phyloP scores from a whole-genome alignment of 2,329 filamentous ascomycete species.

The Paecilomyces niveus region DNA sequence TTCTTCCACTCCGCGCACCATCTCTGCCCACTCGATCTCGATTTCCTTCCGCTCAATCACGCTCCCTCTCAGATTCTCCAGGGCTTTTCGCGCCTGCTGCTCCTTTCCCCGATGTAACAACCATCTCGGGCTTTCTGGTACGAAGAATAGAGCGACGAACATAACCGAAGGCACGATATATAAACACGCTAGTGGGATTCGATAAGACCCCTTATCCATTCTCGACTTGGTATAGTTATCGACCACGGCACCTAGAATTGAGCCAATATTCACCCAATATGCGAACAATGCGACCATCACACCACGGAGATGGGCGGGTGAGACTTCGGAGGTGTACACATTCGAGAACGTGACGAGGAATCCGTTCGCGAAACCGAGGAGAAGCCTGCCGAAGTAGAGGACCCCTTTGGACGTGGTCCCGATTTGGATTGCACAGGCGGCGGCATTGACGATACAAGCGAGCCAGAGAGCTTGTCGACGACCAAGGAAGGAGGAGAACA shows the following conservation, averaged over 20 bases:
- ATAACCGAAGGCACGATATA: slow-evolving; percentile 17
- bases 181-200: slow-evolving; percentile 15
- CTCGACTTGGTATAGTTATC: slow-evolving; percentile 19
- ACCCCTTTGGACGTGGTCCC: slow-evolving; percentile 32
- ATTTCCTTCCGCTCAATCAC: neutral
- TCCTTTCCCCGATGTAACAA: slow-evolving; percentile 16
- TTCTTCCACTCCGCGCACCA: slow-evolving; percentile 9
- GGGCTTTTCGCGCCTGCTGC: slow-evolving; percentile 26
- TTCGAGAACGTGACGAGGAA: slow-evolving; percentile 42
- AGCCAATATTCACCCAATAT: slow-evolving; percentile 17
- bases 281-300: slow-evolving; percentile 44
- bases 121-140: slow-evolving; percentile 22
- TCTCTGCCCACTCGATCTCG: slow-evolving; percentile 11
- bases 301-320: slow-evolving; percentile 43
- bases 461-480: slow-evolving; percentile 42
- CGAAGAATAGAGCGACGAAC: slow-evolving; percentile 16
- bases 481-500: slow-evolving; percentile 43
- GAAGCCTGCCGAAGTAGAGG: slow-evolving; percentile 41
- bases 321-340: slow-evolving; percentile 43
- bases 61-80: slow-evolving; percentile 28
- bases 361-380: slow-evolving; percentile 39
- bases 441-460: slow-evolving; percentile 39
- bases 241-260: slow-evolving; percentile 11
- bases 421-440: slow-evolving; percentile 41
- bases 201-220: slow-evolving; percentile 21